A percentile compares a stretch with the other conserved stretches of the same genome.
Conservation (phyloP, 257 asterid genomes). For the Przewalskia tangutica region DNA sequence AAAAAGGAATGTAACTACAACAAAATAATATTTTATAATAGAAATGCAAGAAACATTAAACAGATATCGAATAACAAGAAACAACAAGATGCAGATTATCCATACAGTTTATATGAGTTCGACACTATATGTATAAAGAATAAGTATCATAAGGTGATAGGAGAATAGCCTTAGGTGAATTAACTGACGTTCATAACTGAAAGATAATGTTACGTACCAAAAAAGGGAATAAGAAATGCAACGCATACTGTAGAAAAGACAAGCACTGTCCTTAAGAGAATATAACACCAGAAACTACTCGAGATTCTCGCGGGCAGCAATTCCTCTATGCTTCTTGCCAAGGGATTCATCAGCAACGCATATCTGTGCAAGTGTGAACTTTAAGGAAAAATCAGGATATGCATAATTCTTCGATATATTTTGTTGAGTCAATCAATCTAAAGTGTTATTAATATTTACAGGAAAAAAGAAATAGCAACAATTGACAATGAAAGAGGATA, state of each 20-base stretch:
- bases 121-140: background rate
- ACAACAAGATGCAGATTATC: background rate
- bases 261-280: slow-evolving; percentile 54
- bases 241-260: slow-evolving; percentile 59
- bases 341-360: slow-evolving; percentile 77
- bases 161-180: background rate
- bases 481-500: slow-evolving; percentile 40
- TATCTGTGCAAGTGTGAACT: slow-evolving; percentile 23
- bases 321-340: slow-evolving; percentile 69
- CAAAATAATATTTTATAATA: too few relatives aligned
- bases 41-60: too few relatives aligned
- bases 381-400: slow-evolving; percentile 35
- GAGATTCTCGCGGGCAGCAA: slow-evolving; percentile 43
- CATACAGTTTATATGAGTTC: background rate
- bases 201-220: slow-evolving; percentile 30
- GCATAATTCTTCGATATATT: background rate
- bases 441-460: background rate
- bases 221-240: slow-evolving; percentile 74
- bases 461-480: background rate
- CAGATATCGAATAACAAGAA: too few relatives aligned
- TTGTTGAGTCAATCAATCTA: background rate
- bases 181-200: background rate
- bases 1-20: too few relatives aligned
- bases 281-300: slow-evolving; percentile 41
- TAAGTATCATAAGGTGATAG: background rate